A percentile compares a stretch with the other conserved stretches of the same genome.
phyloP scores from a whole-genome alignment of 2,329 filamentous ascomycete genomes.

The Ceratocystis lukuohia region DNA sequence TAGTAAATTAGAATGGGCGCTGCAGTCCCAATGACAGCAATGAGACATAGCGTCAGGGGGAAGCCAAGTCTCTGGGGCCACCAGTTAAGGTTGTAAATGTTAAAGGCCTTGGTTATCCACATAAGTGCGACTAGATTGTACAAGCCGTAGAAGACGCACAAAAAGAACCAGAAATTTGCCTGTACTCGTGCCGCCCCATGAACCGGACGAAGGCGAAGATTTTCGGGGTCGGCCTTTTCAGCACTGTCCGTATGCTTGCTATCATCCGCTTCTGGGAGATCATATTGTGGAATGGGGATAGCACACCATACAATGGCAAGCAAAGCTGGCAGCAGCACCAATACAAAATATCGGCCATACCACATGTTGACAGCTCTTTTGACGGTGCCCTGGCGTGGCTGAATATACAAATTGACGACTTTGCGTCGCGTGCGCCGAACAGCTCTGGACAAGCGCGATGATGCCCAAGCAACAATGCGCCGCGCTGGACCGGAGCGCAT shows the following conservation, averaged over 20 bases:
- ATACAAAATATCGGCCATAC: slow-evolving; percentile 48
- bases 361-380: slow-evolving; percentile 45
- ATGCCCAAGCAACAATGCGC: slow-evolving; percentile 10
- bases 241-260: neutral
- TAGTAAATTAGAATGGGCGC: slow-evolving; percentile 48
- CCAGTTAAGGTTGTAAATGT: slow-evolving; percentile 58
- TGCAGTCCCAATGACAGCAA: slow-evolving; percentile 46
- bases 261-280: slow-evolving; percentile 33
- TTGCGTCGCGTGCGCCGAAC: slow-evolving; percentile 23
- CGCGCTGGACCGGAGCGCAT: neutral
- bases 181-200: slow-evolving; percentile 50
- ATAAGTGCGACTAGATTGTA: slow-evolving; percentile 55
- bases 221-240: slow-evolving; percentile 23
- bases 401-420: slow-evolving; percentile 44
- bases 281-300: slow-evolving; percentile 51
- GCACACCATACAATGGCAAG: slow-evolving; percentile 52
- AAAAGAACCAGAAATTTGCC: slow-evolving; percentile 60
- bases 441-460: slow-evolving; percentile 23
- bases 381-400: slow-evolving; percentile 45
- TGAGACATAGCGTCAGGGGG: slow-evolving; percentile 47
- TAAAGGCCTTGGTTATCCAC: slow-evolving; percentile 61
- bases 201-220: slow-evolving; percentile 33
- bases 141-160: slow-evolving; percentile 55
- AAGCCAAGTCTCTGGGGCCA: slow-evolving; percentile 54
- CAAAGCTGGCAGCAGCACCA: slow-evolving; percentile 47